A percentile compares a stretch with the other conserved stretches of the same genome.
Evolutionary conservation across 2,329 filamentous ascomycete genomes (phyloP).

Genomic region (Aspergillus sp.): DNA sequence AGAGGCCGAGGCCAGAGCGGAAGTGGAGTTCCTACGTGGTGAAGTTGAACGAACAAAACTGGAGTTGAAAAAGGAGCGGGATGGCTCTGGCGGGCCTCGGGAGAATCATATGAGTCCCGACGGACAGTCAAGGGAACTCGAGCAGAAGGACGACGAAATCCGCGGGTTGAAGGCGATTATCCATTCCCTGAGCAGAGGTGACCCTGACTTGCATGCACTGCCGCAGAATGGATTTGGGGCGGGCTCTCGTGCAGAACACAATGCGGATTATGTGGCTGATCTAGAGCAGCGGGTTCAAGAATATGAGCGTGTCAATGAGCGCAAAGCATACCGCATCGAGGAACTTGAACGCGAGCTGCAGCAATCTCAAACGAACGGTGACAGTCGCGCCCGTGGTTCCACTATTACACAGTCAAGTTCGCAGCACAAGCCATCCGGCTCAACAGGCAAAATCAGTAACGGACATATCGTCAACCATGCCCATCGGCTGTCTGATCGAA

Average conservation of each 20-base stretch:
- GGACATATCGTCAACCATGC: conserved; percentile 31
- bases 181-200: conserved; percentile 79
- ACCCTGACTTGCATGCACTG: conserved; percentile 28
- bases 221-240: conserved; percentile 28
- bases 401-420: conserved; percentile 35
- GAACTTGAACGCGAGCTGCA: conserved; percentile 81
- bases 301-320: conserved; percentile 69
- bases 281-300: conserved; percentile 80
- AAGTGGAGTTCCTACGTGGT: conserved; percentile 91
- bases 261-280: conserved; percentile 59
- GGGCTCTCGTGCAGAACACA: conserved; percentile 37
- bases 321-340: conserved; percentile 72
- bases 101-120: conserved; percentile 51
- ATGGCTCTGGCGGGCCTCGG: conserved; percentile 68
- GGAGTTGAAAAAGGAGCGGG: conserved; percentile 82
- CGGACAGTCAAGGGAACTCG: conserved; percentile 63
- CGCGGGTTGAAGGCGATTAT: conserved; percentile 96
- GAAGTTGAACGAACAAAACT: conserved; percentile 90
- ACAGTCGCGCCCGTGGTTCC: conserved; percentile 33
- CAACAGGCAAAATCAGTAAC: conserved; percentile 26
- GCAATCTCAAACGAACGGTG: conserved; percentile 31
- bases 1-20: conserved; percentile 90
- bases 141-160: conserved; percentile 96
- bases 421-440: conserved; percentile 33
- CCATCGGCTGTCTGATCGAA: conserved; percentile 44